These are phyloP conservation scores for Basidioascus undulatus DNA, from an alignment of 768 basidiomycete species.

Conservation along the genomic window DNA sequence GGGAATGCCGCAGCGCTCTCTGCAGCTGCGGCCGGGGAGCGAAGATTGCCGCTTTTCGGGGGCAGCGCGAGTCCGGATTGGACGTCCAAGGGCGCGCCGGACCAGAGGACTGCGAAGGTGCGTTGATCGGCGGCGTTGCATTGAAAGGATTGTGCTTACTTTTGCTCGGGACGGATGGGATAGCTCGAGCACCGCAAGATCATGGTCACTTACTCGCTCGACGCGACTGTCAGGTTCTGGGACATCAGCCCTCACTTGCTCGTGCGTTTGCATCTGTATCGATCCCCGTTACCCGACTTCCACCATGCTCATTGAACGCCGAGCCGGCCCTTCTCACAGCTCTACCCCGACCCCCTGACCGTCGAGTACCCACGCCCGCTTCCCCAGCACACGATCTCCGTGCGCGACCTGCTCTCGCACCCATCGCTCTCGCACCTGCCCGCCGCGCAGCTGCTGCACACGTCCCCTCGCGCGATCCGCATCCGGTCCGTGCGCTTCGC, in stretches of 20 bases:
- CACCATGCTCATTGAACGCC: not conserved
- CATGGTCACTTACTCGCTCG: conserved; percentile 35
- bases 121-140: conserved; percentile 4
- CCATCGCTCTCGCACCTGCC: conserved; percentile 11
- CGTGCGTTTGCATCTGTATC: conserved; percentile 20
- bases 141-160: not conserved
- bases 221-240: conserved; percentile 42
- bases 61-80: conserved; percentile 15
- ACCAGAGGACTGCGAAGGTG: conserved; percentile 32
- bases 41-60: conserved; percentile 24
- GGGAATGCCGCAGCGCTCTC: no score
- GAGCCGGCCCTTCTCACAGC: not conserved
- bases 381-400: conserved; percentile 34
- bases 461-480: no score
- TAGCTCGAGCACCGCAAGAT: conserved; percentile 32
- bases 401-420: conserved; percentile 26
- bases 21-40: conserved; percentile 4
- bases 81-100: conserved; percentile 15
- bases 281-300: not conserved
- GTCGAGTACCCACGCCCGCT: conserved; percentile 42
- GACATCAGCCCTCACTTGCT: conserved; percentile 51
- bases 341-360: conserved; percentile 31
- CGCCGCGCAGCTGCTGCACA: no score
- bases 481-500: no score
- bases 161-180: conserved; percentile 22